These are phyloP conservation scores for Trichothecium roseum DNA, from an alignment of 2,329 filamentous ascomycete species.

Conservation along the genomic window DNA sequence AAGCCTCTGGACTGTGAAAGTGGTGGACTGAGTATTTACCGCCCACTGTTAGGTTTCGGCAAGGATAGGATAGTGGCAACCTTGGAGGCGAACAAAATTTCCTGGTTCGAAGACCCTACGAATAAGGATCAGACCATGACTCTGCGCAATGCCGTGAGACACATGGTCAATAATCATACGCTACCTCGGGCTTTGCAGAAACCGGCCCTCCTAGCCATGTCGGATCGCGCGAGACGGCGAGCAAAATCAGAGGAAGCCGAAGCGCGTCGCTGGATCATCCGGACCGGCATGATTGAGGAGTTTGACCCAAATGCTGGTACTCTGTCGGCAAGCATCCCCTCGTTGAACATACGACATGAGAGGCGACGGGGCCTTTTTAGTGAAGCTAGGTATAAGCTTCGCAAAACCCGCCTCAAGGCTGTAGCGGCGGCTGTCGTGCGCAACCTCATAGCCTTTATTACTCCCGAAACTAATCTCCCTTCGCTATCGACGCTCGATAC, in stretches of 20 bases:
- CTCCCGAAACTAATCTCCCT: constrained; percentile 33
- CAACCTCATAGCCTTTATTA: constrained; percentile 38
- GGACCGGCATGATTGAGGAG: constrained; percentile 32
- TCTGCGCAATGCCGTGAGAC: constrained; percentile 67
- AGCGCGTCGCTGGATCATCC: constrained; percentile 43
- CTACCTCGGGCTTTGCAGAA: constrained; percentile 64
- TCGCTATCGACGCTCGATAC: constrained; percentile 32
- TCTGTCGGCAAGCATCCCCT: constrained; percentile 33
- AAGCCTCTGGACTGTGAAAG: constrained; percentile 38
- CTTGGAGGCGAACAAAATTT: constrained; percentile 55
- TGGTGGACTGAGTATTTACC: constrained; percentile 55
- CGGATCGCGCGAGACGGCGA: constrained; percentile 37
- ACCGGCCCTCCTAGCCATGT: constrained; percentile 50
- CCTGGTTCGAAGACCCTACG: constrained; percentile 78
- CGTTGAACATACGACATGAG: constrained; percentile 9
- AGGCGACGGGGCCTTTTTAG: constrained; percentile 7
- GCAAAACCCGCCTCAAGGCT: constrained; percentile 24
- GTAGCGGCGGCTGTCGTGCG: constrained; percentile 37
- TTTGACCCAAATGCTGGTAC: constrained; percentile 39
- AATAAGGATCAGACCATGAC: constrained; percentile 73
- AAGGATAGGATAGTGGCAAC: constrained; percentile 68
- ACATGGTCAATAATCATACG: constrained; percentile 44
- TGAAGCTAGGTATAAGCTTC: constrained; percentile 13
- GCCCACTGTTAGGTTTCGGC: constrained; percentile 59
- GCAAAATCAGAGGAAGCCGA: constrained; percentile 34